Conservation (phyloP, 805 yeast species). For the Candida glaebosa region DNA sequence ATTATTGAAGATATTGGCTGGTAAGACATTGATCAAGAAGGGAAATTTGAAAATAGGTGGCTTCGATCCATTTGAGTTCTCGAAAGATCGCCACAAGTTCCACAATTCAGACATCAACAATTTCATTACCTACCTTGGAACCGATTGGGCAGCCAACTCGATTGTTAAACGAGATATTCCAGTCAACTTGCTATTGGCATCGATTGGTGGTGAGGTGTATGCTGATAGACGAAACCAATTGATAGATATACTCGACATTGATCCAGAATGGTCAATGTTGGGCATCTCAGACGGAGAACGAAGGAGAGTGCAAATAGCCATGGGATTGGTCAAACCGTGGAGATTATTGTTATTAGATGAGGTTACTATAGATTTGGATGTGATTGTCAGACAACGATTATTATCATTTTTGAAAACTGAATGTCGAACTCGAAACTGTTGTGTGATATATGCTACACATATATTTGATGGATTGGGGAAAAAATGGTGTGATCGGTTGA, state of each 20-base stretch:
- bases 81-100: conserved; percentile 47
- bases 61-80: conserved; percentile 71
- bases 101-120: conserved; percentile 43
- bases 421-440: conserved; percentile 63
- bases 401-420: conserved; percentile 71
- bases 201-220: conserved; percentile 68
- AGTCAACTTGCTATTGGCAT: conserved; percentile 69
- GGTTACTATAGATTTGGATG: conserved; percentile 95
- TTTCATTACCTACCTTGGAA: conserved; percentile 79
- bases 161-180: conserved; percentile 90
- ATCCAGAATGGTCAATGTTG: conserved; percentile 89
- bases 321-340: conserved; percentile 95
- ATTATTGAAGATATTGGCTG: conserved; percentile 77
- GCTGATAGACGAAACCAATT: conserved; percentile 75
- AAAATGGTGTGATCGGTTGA: conserved; percentile 78
- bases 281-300: conserved; percentile 92
- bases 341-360: conserved; percentile 83
- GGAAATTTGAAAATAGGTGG: conserved; percentile 78
- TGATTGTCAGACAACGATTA: conserved; percentile 76
- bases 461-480: conserved; percentile 90
- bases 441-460: conserved; percentile 91
- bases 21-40: conserved; percentile 76
- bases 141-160: conserved; percentile 95
- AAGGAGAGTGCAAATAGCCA: conserved; percentile 86
- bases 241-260: conserved; percentile 77